These are phyloP conservation scores for Thermochaetoides dissita DNA, from an alignment of 2,329 filamentous ascomycete genomes.

Conservation along the genomic window DNA sequence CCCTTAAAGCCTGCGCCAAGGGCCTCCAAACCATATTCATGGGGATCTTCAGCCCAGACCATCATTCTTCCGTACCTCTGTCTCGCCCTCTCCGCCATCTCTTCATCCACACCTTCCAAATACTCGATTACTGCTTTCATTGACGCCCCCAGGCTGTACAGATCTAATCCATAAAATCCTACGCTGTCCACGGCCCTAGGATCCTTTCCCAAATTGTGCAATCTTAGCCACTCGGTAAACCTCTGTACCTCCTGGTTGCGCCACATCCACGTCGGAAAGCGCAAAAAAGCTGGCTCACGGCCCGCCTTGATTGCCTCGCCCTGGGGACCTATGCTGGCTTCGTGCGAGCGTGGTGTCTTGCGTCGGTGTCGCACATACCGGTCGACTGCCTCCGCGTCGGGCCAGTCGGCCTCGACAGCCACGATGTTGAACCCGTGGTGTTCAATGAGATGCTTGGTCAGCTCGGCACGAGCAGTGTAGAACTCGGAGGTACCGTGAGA, in stretches of 20 bases:
- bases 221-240: constrained; percentile 37
- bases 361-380: constrained; percentile 31
- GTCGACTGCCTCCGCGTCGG: constrained; percentile 36
- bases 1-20: constrained; percentile 23
- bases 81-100: constrained; percentile 28
- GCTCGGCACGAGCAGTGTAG: constrained; percentile 35
- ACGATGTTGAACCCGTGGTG: constrained; percentile 37
- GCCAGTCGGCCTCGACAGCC: constrained; percentile 40
- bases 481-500: constrained; percentile 41
- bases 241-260: constrained; percentile 36
- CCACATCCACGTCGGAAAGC: constrained; percentile 45
- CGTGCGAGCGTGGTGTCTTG: not conserved
- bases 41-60: constrained; percentile 34
- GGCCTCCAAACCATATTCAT: constrained; percentile 32
- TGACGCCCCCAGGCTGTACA: constrained; percentile 34
- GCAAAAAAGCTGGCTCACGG: constrained; percentile 27
- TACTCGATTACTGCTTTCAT: constrained; percentile 34
- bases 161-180: constrained; percentile 37
- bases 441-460: constrained; percentile 35
- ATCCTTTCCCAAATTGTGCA: constrained; percentile 22
- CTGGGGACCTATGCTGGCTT: constrained; percentile 20
- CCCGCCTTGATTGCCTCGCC: constrained; percentile 8
- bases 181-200: constrained; percentile 8
- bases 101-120: constrained; percentile 29
- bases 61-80: constrained; percentile 31